phyloP scores from a whole-genome alignment of 2,329 filamentous ascomycete species.

The Trichoderma sp. region DNA sequence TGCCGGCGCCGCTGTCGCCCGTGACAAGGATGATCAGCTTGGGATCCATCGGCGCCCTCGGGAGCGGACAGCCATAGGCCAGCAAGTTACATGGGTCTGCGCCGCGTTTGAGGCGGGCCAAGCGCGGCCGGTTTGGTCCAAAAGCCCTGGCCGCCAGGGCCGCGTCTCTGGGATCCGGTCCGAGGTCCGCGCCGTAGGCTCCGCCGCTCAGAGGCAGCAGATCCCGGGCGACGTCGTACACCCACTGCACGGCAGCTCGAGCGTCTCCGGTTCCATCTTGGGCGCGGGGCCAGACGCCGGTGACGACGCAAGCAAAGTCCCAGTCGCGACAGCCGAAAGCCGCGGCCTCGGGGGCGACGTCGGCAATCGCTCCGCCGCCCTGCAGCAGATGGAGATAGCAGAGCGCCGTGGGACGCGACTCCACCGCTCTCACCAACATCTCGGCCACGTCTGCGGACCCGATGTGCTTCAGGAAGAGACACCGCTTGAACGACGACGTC shows the following conservation, averaged over 20 bases:
- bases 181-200: constrained; percentile 63
- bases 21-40: constrained; percentile 61
- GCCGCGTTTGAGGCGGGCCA: constrained; percentile 53
- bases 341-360: constrained; percentile 49
- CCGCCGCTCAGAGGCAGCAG: constrained; percentile 56
- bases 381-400: constrained; percentile 67
- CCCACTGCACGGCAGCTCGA: constrained; percentile 52
- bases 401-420: constrained; percentile 52
- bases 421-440: constrained; percentile 49
- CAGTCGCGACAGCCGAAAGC: constrained; percentile 67
- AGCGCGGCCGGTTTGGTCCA: constrained; percentile 54
- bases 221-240: constrained; percentile 52
- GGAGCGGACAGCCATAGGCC: constrained; percentile 58
- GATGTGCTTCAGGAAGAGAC: constrained; percentile 59
- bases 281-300: constrained; percentile 61
- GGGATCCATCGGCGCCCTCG: constrained; percentile 39
- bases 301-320: constrained; percentile 66
- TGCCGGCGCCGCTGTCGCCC: constrained; percentile 57
- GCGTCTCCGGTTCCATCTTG: constrained; percentile 50
- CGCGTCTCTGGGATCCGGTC: constrained; percentile 61
- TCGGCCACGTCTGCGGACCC: constrained; percentile 39
- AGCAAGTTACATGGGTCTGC: constrained; percentile 56
- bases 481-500: constrained; percentile 66
- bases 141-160: constrained; percentile 57
- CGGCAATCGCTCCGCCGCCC: constrained; percentile 55